Base-by-base conservation (phyloP, 2,329 filamentous ascomycete genomes). In the Metarhizium robertsii region DNA sequence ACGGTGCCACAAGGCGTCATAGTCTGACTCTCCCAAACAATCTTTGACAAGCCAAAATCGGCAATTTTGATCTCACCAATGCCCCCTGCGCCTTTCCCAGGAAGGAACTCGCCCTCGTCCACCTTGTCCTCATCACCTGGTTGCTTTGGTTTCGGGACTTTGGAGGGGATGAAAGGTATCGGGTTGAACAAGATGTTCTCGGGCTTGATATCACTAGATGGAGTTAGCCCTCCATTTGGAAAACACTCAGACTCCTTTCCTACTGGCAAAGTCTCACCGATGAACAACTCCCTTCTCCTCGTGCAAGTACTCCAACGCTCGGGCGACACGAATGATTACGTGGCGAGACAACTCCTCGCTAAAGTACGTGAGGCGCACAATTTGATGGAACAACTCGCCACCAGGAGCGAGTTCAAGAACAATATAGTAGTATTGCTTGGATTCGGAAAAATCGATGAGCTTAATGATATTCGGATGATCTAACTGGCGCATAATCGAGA, bases 1-100 rank as follows among this genome's bases (percentile, higher is more conserved):
- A 97, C 94, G 0, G 94, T 99, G 56, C 94, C 94, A 70, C 94
- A 99, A n/a, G 94, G 94, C 3, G 94, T 99, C 90, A 96, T 97
- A 10, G 94, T 99, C 68, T 95, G 89, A 63, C 85, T 94, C 65
- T 97, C 94, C 94, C 94, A 99, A 16, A 99, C 90, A 61, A 99
- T 88, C 74, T 99, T 99, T 60, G 92, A 96, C 10, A 99, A 78
- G 54, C 94, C 94, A 68, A 99, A 99, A 67, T 99, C 94, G 67
- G 94, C 94, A 70, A 99, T 92, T 78, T 99, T 97, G 75, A 99
- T 96, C 60, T 81, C 78, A 36, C 94, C 94, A 60, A 99, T 99
- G 45, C 92, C 94, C 56, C 94, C 94, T 1, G 88, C 80, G 46
- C 94, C 94, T 40, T 87, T 73, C 2, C 92, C 92, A 18, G 78